phyloP scores from a whole-genome alignment of 2,329 filamentous ascomycete genomes.

The Chaetomiaceae sp. region DNA sequence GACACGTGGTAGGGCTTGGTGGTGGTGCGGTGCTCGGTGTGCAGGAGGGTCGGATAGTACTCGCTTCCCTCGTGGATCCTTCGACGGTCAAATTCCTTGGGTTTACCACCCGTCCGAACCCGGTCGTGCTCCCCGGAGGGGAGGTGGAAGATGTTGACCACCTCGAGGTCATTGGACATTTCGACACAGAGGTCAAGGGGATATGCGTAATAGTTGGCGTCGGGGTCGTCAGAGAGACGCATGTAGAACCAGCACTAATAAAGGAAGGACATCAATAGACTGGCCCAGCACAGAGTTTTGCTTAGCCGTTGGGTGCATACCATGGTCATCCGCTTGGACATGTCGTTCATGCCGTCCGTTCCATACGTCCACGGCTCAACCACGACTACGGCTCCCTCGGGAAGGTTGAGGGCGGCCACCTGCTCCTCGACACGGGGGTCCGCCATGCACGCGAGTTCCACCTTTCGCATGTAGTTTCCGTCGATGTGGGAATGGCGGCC shows the following conservation, averaged over 20 bases:
- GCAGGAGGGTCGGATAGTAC: slow-evolving; percentile 38
- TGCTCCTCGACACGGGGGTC: slow-evolving; percentile 41
- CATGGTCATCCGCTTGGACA: slow-evolving; percentile 46
- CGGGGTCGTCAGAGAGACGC: slow-evolving; percentile 37
- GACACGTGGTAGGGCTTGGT: slow-evolving; percentile 57
- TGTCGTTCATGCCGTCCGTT: slow-evolving; percentile 50
- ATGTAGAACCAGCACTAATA: slow-evolving; percentile 37
- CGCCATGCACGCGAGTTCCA: slow-evolving; percentile 42
- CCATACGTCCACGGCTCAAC: slow-evolving; percentile 55
- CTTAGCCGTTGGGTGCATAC: too few relatives aligned
- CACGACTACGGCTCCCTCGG: slow-evolving; percentile 40
- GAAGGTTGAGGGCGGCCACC: slow-evolving; percentile 41
- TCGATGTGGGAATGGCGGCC: slow-evolving; percentile 47
- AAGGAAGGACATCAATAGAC: background rate
- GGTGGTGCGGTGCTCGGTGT: slow-evolving; percentile 37
- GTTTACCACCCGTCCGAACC: slow-evolving; percentile 31
- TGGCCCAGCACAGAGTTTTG: too few relatives aligned
- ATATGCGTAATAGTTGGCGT: slow-evolving; percentile 56
- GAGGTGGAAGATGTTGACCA: slow-evolving; percentile 48
- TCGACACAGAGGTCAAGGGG: slow-evolving; percentile 52
- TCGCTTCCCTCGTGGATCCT: slow-evolving; percentile 39
- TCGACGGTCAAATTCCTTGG: slow-evolving; percentile 37
- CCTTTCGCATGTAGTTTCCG: slow-evolving; percentile 43
- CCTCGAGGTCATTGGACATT: slow-evolving; percentile 45
- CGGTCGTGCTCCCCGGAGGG: slow-evolving; percentile 39